These are phyloP conservation scores for Mortierella sp. DNA, from an alignment of 371 early-diverging fungal genomes.

Conservation along the genomic window DNA sequence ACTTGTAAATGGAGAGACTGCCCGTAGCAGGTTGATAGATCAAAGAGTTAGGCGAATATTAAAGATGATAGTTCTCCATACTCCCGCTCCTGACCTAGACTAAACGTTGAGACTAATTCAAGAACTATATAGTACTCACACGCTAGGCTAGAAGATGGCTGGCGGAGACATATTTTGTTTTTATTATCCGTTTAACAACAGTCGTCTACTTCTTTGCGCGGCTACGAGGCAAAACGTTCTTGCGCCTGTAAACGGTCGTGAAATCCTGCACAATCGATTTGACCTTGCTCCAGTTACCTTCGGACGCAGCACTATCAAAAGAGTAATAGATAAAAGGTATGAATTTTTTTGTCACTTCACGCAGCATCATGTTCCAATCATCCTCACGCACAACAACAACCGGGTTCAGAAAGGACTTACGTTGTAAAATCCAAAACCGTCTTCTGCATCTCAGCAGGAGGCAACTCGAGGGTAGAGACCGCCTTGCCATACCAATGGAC, in stretches of 20 bases:
- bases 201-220: slow-evolving; percentile 39
- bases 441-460: slow-evolving; percentile 44
- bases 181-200: no score
- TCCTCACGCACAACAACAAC: neutral
- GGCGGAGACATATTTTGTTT: no score
- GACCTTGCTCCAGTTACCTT: slow-evolving; percentile 43
- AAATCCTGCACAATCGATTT: slow-evolving; percentile 37
- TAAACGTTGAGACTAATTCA: no score
- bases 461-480: slow-evolving; percentile 20
- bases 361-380: neutral
- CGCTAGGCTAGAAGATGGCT: no score
- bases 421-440: slow-evolving; percentile 24
- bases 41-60: no score
- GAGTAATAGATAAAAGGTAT: neutral
- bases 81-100: no score
- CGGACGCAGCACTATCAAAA: slow-evolving; percentile 26
- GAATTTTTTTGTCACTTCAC: neutral
- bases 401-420: slow-evolving; percentile 15
- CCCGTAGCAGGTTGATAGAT: no score
- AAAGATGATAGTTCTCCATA: no score
- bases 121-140: no score
- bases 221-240: slow-evolving; percentile 38
- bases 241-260: slow-evolving; percentile 39
- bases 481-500: slow-evolving; percentile 48
- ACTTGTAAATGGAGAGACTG: no score